A percentile compares a stretch with the other conserved stretches of the same genome.
phyloP scores from a whole-genome alignment of 2,329 filamentous ascomycete species.

The Nakataea oryzae region DNA sequence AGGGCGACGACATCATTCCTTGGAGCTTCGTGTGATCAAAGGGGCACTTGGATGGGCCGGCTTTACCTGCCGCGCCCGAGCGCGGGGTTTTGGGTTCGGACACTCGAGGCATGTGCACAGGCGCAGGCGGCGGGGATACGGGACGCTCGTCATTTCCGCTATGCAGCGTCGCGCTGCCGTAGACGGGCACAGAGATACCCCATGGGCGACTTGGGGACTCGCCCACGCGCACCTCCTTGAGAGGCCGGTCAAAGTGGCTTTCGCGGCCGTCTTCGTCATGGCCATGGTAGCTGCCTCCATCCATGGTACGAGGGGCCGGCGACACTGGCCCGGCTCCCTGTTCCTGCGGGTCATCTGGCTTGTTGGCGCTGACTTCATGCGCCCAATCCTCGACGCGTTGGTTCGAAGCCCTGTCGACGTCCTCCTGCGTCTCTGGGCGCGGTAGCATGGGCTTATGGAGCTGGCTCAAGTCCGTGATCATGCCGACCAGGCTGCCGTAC shows the following conservation, averaged over 20 bases:
- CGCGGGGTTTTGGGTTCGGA: slow-evolving; percentile 9
- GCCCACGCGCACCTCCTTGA: slow-evolving; percentile 85
- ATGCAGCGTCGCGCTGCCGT: slow-evolving; percentile 26
- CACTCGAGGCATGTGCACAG: slow-evolving; percentile 37
- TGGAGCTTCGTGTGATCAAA: slow-evolving; percentile 29
- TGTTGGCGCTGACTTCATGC: slow-evolving; percentile 55
- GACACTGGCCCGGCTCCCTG: slow-evolving; percentile 19
- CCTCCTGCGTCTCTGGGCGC: slow-evolving; percentile 17
- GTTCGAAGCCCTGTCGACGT: slow-evolving; percentile 42
- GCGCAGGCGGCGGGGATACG: slow-evolving; percentile 46
- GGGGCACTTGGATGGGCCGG: slow-evolving; percentile 40
- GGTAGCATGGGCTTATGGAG: slow-evolving; percentile 85
- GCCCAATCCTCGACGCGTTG: slow-evolving; percentile 82
- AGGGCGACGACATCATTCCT: slow-evolving; percentile 1
- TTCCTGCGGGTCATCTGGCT: slow-evolving; percentile 18
- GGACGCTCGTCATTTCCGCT: slow-evolving; percentile 27
- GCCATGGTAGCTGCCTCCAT: not conserved
- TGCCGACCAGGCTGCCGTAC: slow-evolving; percentile 83
- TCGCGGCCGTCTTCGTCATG: slow-evolving; percentile 37
- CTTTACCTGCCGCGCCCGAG: not conserved
- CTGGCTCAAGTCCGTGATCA: slow-evolving; percentile 83
- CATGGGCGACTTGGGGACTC: slow-evolving; percentile 89
- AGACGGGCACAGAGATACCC: slow-evolving; percentile 73
- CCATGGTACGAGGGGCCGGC: not conserved
- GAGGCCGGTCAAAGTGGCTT: slow-evolving; percentile 69